A percentile compares a stretch with the other conserved stretches of the same genome.
Conservation (phyloP, 148 eudicot species). For the Rhododendron mucronatum region DNA sequence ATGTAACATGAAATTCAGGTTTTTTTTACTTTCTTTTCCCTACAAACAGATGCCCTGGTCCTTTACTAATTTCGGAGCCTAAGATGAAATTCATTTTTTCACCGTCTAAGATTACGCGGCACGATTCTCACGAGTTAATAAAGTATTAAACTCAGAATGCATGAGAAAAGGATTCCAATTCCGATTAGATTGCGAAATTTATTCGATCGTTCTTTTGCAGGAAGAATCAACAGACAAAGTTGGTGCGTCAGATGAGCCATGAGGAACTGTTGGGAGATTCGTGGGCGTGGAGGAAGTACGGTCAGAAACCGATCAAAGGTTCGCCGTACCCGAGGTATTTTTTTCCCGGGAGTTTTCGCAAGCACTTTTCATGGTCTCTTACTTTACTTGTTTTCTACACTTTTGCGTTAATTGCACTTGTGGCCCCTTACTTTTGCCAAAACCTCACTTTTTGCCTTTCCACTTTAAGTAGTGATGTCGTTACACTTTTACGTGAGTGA, state of each 20-base stretch:
- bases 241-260: constrained; percentile 35
- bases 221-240: constrained; percentile 39
- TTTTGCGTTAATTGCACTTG: background rate
- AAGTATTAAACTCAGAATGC: background rate
- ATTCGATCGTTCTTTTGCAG: constrained; percentile 17
- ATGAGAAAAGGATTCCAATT: background rate
- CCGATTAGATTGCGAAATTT: background rate
- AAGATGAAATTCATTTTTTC: too few species aligned
- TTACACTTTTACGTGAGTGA: background rate
- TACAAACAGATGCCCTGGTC: too few species aligned
- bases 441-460: background rate
- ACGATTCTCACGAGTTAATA: background rate
- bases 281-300: constrained; percentile 93
- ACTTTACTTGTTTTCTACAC: background rate
- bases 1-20: background rate
- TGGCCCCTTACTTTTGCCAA: background rate
- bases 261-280: constrained; percentile 51
- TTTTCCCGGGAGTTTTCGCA: background rate
- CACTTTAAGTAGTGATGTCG: background rate
- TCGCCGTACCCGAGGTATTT: constrained; percentile 83
- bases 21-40: too few species aligned
- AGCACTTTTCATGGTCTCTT: background rate
- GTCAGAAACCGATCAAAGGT: constrained; percentile 89
- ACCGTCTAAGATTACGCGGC: background rate
- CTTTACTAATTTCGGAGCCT: too few species aligned